phyloP scores from a whole-genome alignment of 2,329 filamentous ascomycete genomes.

The Pseudocercospora macadamiae region DNA sequence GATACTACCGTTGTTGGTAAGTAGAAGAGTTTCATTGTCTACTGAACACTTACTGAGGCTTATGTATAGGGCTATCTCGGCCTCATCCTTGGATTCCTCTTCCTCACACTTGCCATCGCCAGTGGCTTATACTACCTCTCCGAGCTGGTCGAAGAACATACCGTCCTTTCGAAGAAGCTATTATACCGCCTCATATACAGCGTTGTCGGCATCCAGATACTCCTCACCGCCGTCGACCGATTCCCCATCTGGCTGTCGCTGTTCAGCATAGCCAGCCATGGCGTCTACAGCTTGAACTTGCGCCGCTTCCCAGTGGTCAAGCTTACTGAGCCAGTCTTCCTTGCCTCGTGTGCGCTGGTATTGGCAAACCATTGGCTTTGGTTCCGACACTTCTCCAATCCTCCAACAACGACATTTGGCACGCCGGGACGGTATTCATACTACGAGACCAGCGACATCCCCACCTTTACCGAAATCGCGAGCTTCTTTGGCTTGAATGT shows the following conservation, averaged over 20 bases:
- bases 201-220: conserved; percentile 72
- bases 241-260: conserved; percentile 76
- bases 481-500: conserved; percentile 96
- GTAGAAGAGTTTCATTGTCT: not conserved
- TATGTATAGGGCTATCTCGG: conserved; percentile 72
- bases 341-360: conserved; percentile 82
- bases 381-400: conserved; percentile 86
- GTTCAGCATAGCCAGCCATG: conserved; percentile 77
- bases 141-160: conserved; percentile 97
- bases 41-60: conserved; percentile 16
- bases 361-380: conserved; percentile 90
- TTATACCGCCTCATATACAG: conserved; percentile 82
- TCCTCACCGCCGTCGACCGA: conserved; percentile 80
- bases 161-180: conserved; percentile 86
- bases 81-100: conserved; percentile 84
- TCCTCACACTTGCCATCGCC: conserved; percentile 92
- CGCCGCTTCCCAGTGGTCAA: conserved; percentile 75
- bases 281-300: conserved; percentile 88
- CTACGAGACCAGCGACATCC: conserved; percentile 54
- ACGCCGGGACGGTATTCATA: conserved; percentile 55
- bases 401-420: conserved; percentile 54
- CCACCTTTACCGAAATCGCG: conserved; percentile 90
- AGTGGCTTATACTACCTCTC: conserved; percentile 99
- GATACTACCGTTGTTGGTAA: conserved; percentile 79
- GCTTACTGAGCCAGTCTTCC: conserved; percentile 82